Evolutionary conservation across 768 basidiomycete genomes (phyloP), one percentile per base, ranked within the genome.

Genomic region (Holtermanniella nyarrowii): DNA sequence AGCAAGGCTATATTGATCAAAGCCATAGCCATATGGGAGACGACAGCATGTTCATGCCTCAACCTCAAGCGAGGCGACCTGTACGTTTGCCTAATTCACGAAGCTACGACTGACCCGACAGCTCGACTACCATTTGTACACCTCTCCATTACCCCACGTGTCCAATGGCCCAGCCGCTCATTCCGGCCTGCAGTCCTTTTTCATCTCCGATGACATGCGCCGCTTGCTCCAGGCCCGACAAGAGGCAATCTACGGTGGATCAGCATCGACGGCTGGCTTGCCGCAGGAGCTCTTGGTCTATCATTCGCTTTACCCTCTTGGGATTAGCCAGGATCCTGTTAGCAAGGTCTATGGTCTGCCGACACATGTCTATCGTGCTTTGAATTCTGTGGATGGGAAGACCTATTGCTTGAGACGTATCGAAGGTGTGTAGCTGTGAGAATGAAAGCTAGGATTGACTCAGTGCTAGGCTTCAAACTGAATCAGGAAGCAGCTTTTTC

Each of bases 81-180:
- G 86, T 88, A 65, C 60, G 71, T 53, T 40, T 5, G 2, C 21
- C 31, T 48, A 43, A 46, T 39, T 11, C 46, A 48, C 39, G 42
- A 14, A 47, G 20, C 7, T 46, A 61, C 49, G 39, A 42, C 47
- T 22, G 25, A 4, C 31, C 39, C 46, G 21, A 41, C 65, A 93
- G 88, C 78, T 97, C 43, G 82, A 95, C 65, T 89, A 99, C 65
- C 88, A 96, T 59, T 78, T 96, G 25, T 99, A 99, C 74, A 83
- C 86, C 3, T 79, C 80, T 1, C 78, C 73, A 2, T 79, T 60
- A 75, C 84, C 63, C 75, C 84, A 42, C 72, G 79, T 56, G 63
- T 76, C 50, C 75, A 84, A 66, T 63, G 78, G 60, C 66, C 78
- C 57, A 60, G 76, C 62, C 74, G 72, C 25, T 25, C 63, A 55